Evolutionary conservation across 495 filamentous ascomycete genomes (phyloP).

Genomic region (Chaetomium cochliodes): DNA sequence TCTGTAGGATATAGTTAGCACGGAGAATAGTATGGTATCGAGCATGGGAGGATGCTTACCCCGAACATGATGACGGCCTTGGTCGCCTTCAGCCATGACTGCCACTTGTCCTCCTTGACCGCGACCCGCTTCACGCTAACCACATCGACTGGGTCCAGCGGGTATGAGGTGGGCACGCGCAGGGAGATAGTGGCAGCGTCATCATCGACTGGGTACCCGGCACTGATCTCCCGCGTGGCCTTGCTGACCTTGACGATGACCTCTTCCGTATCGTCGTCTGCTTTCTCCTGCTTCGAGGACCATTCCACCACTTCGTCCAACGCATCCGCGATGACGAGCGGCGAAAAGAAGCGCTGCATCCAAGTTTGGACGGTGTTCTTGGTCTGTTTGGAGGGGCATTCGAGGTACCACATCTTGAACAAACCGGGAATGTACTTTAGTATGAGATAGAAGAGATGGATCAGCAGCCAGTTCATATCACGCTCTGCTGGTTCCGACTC

Average conservation of each 20-base stretch:
- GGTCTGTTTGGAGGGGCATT: conserved; percentile 69
- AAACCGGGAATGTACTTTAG: conserved; percentile 73
- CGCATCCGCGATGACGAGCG: conserved; percentile 69
- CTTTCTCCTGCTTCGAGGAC: conserved; percentile 54
- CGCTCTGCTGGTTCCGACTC: conserved; percentile 58
- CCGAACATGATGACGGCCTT: conserved; percentile 91
- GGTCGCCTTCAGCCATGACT: conserved; percentile 76
- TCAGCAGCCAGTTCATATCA: conserved; percentile 76
- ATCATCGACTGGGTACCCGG: conserved; percentile 84
- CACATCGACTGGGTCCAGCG: conserved; percentile 74
- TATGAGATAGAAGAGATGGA: conserved; percentile 81
- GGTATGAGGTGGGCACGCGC: conserved; percentile 74
- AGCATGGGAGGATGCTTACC: conserved; percentile 38
- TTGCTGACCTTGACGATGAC: conserved; percentile 70
- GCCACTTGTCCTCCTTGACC: conserved; percentile 86
- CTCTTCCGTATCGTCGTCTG: conserved; percentile 64
- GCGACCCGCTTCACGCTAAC: conserved; percentile 76
- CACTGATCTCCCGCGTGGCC: conserved; percentile 69
- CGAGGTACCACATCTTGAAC: conserved; percentile 84
- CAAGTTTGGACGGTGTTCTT: conserved; percentile 72
- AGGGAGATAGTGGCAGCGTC: conserved; percentile 75
- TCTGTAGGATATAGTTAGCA: conserved; percentile 42
- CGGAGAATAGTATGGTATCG: neutral
- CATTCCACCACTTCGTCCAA: conserved; percentile 71
- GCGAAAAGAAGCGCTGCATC: conserved; percentile 84